Evolutionary conservation across 2,329 filamentous ascomycete species (phyloP).

Genomic region (Ophiostoma perfectum): DNA sequence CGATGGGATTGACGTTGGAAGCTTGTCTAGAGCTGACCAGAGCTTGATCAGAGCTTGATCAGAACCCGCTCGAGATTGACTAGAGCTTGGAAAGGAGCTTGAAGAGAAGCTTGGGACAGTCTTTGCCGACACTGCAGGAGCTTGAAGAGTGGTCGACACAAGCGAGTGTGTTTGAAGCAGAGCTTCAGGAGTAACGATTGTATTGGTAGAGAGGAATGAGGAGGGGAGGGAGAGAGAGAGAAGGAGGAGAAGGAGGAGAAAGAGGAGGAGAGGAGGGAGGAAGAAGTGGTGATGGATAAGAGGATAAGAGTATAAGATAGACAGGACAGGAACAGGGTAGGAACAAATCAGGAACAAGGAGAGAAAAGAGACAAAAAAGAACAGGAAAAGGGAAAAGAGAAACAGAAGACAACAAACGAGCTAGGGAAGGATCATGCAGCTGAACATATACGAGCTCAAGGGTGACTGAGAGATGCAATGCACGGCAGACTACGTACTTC

Average conservation of each 20-base stretch:
- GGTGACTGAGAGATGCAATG: not conserved
- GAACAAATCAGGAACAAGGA: not conserved
- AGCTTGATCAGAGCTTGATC: too few relatives aligned
- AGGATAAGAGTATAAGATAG: too few relatives aligned
- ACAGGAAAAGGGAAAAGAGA: not conserved
- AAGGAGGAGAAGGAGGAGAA: not conserved
- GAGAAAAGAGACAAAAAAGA: not conserved
- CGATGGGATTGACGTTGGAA: not conserved
- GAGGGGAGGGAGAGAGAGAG: not conserved
- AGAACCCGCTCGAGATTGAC: too few relatives aligned
- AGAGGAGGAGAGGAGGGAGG: not conserved
- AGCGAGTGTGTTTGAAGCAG: conserved; percentile 19
- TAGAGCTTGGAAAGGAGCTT: too few relatives aligned
- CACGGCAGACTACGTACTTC: not conserved
- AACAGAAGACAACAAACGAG: not conserved
- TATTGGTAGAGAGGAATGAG: not conserved
- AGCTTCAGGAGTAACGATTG: conserved; percentile 15
- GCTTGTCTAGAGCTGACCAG: too few relatives aligned
- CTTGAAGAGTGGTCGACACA: conserved; percentile 7
- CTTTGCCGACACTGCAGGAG: conserved; percentile 3
- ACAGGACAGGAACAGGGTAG: too few relatives aligned
- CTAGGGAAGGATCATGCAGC: not conserved
- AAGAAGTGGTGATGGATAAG: not conserved
- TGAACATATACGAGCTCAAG: not conserved
- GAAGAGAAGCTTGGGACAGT: not conserved